Percentiles rank a stretch among this genome's conserved stretches.
Conservation (phyloP, 2,329 filamentous ascomycete species). For the Paracoccidioides lutzii region DNA sequence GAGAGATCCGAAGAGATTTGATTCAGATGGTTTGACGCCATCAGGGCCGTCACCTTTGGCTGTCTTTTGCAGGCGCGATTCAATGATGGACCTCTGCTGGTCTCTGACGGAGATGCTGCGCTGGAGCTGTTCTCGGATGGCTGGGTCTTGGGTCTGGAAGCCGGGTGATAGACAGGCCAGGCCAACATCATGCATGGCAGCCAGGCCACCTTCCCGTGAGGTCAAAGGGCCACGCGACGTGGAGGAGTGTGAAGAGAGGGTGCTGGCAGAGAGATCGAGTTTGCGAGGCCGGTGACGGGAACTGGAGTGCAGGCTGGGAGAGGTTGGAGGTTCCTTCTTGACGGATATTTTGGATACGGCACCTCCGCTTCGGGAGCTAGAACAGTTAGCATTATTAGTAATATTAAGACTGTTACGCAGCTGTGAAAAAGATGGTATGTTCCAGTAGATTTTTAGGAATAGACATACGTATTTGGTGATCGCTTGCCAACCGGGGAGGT, state of each 20-base stretch:
- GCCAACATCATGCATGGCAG: constrained; percentile 78
- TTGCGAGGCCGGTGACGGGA: constrained; percentile 40
- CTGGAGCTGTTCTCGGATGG: constrained; percentile 90
- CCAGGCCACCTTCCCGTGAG: constrained; percentile 56
- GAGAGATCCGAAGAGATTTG: constrained; percentile 28
- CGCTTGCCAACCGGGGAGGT: constrained; percentile 38
- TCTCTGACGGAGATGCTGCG: constrained; percentile 87
- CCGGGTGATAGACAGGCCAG: constrained; percentile 89
- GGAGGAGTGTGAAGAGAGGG: constrained; percentile 39
- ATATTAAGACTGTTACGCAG: constrained; percentile 8
- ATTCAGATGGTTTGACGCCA: constrained; percentile 42
- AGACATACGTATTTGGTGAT: constrained; percentile 39
- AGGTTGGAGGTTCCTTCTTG: constrained; percentile 82
- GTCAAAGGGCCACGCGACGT: constrained; percentile 58
- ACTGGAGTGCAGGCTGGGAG: constrained; percentile 59
- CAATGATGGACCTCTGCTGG: constrained; percentile 89
- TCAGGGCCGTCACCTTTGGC: constrained; percentile 62
- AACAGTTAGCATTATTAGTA: neutral
- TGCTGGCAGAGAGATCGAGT: constrained; percentile 33
- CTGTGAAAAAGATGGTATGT: constrained; percentile 7
- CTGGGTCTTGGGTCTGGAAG: constrained; percentile 91
- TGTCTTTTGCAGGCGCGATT: constrained; percentile 77
- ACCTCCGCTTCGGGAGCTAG: constrained; percentile 32
- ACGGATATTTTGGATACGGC: constrained; percentile 69
- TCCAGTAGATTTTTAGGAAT: neutral